Base-by-base conservation (phyloP, 768 basidiomycete genomes). In the Termitomyces sp. region DNA sequence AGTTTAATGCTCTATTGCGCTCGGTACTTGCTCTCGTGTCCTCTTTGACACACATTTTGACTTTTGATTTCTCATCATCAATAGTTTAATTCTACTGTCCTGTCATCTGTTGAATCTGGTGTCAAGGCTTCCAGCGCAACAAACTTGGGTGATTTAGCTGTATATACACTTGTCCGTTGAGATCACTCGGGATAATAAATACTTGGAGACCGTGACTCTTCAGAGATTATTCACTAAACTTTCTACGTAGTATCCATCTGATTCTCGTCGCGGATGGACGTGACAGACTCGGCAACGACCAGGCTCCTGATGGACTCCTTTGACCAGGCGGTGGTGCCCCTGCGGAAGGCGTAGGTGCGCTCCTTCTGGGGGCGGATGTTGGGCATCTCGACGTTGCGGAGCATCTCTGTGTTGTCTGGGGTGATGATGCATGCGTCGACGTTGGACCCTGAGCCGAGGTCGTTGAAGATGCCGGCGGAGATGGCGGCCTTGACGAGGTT, bases 401-500 rank as follows among this genome's bases (percentile, higher is more conserved):
- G 78, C 91, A 92, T 96, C 74, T 97, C 94, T 0, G 95, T 96
- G 62, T 86, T 79, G 52, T 82, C 77, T 49, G 89, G 87, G 4
- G 93, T 95, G 76, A 99, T 96, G 66, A 98, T 84, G 73, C 96
- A 96, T 1, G 95, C 96, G 73, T 99, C 97, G 68, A 98, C 86
- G 72, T 99, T 98, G n/a, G 93, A 95, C 47, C 97, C 97, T 0
- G 96, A 98, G 4, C 97, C 97, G 38, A 98, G 86, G 79, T 99
- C 97, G 79, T 99, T 98, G 85, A 97, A 98, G 72, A 99, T 96
- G 83, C 97, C 97, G 2, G 94, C 92, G 29, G 90, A 87, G 68
- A 99, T 87, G 50, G 97, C 96, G 43, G 86, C 81, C 60, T 89
- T 86, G 42, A 98, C 95, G 20, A 98, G 81, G 6, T 79, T 77